A percentile compares a stretch with the other conserved stretches of the same genome.
Conservation (phyloP, 352 stramenopile genomes). For the Pythium rhizo-oryzae region DNA sequence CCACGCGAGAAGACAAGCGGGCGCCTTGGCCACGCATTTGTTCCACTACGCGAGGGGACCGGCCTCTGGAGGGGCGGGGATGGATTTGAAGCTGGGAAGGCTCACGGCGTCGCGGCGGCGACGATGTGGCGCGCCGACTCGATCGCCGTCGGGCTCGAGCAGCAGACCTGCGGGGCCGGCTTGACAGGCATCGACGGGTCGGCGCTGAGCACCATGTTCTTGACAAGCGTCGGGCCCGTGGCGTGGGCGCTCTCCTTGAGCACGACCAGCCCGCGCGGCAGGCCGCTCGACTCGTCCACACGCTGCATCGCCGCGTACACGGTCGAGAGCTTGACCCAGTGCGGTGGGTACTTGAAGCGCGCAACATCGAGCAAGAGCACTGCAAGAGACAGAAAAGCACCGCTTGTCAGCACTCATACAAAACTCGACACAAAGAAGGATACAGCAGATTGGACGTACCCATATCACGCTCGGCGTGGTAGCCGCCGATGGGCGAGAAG, state of each 20-base stretch:
- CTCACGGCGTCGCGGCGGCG: constrained; percentile 16
- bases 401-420: too few relatives aligned
- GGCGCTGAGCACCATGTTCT: constrained; percentile 34
- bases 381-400: constrained; percentile 17
- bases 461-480: constrained; percentile 90
- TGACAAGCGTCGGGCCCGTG: constrained; percentile 38
- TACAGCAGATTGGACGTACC: too few relatives aligned
- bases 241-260: constrained; percentile 41
- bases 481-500: constrained; percentile 97
- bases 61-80: too few relatives aligned
- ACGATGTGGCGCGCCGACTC: constrained; percentile 37
- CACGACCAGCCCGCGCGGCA: constrained; percentile 38
- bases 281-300: constrained; percentile 12
- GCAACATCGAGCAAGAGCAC: constrained; percentile 97
- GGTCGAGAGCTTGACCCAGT: constrained; percentile 19
- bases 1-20: too few relatives aligned
- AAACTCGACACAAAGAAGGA: too few relatives aligned
- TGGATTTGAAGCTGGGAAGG: neutral
- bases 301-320: constrained; percentile 21
- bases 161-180: constrained; percentile 37
- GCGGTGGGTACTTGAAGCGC: constrained; percentile 96
- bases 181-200: constrained; percentile 36
- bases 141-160: constrained; percentile 30
- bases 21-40: too few relatives aligned
- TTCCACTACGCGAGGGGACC: too few relatives aligned